phyloP scores from a whole-genome alignment of 495 filamentous ascomycete genomes.

The Hyaloscypha hepaticicola region DNA sequence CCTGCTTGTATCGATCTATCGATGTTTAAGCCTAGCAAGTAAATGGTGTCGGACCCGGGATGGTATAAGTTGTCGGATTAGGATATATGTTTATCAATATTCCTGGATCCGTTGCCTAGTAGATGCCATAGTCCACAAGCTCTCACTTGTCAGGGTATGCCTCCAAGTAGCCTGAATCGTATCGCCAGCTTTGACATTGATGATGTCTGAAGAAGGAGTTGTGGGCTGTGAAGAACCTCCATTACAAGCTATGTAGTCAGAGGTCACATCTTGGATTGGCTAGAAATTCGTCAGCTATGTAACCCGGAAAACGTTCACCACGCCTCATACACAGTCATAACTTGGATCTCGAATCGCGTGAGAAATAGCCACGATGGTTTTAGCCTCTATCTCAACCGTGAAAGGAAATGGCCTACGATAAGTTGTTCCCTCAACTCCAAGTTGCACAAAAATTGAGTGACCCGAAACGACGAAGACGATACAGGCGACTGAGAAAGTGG shows the following conservation, averaged over 20 bases:
- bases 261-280: conserved; percentile 52
- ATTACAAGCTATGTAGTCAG: conserved; percentile 53
- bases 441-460: conserved; percentile 57
- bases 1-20: too few species aligned
- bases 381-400: background rate
- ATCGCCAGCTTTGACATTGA: conserved; percentile 48
- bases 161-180: conserved; percentile 49
- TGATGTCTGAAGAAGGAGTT: conserved; percentile 37
- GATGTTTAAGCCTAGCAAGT: conserved; percentile 9
- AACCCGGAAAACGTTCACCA: background rate
- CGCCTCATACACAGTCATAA: conserved; percentile 40
- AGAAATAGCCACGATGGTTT: conserved; percentile 23
- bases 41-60: conserved; percentile 22
- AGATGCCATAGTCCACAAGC: conserved; percentile 31
- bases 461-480: conserved; percentile 41
- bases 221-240: conserved; percentile 50
- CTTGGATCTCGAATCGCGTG: conserved; percentile 43
- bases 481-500: conserved; percentile 9
- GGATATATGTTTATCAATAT: conserved; percentile 55
- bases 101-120: conserved; percentile 41
- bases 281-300: conserved; percentile 23
- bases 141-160: conserved; percentile 42
- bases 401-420: conserved; percentile 26
- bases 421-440: conserved; percentile 40
- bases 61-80: conserved; percentile 32